These are phyloP conservation scores for Ministeria vibrans DNA, from an alignment of 78 protist species.

Conservation along the genomic window DNA sequence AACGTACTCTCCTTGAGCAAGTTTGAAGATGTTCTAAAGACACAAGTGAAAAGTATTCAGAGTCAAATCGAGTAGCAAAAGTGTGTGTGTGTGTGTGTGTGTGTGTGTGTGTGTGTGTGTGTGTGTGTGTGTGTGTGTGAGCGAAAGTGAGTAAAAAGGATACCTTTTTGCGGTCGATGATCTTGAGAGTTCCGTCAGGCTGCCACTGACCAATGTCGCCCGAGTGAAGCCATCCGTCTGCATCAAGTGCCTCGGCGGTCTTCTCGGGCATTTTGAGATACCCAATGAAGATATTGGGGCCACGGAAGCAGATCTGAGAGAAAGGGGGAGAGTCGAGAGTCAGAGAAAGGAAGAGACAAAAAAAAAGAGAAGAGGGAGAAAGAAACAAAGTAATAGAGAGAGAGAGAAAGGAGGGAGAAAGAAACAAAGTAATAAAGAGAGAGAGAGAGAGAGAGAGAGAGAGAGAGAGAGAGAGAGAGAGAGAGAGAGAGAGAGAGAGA, in stretches of 20 bases:
- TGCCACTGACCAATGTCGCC: conserved; percentile 90
- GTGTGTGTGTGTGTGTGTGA: neutral
- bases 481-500: conserved; percentile 13
- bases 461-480: conserved; percentile 10
- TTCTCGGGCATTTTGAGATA: conserved; percentile 78
- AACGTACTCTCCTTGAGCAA: neutral
- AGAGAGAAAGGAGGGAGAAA: neutral
- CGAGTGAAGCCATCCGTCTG: conserved; percentile 91
- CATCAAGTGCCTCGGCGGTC: conserved; percentile 71
- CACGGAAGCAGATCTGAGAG: conserved; percentile 90
- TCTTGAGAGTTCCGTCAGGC: conserved; percentile 52
- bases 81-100: neutral
- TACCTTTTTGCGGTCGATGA: conserved; percentile 93
- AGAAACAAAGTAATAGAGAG: neutral
- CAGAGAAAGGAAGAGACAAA: neutral
- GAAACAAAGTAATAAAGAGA: neutral
- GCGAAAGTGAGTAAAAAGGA: conserved; percentile 2
- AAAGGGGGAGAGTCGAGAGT: conserved; percentile 16
- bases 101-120: neutral
- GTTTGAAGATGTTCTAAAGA: neutral
- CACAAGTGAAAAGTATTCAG: neutral
- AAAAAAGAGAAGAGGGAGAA: neutral
- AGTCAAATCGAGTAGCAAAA: neutral
- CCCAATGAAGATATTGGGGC: conserved; percentile 73
- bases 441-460: conserved; percentile 6